Conservation (phyloP, 768 basidiomycete genomes). For the Suillus occidentalis region DNA sequence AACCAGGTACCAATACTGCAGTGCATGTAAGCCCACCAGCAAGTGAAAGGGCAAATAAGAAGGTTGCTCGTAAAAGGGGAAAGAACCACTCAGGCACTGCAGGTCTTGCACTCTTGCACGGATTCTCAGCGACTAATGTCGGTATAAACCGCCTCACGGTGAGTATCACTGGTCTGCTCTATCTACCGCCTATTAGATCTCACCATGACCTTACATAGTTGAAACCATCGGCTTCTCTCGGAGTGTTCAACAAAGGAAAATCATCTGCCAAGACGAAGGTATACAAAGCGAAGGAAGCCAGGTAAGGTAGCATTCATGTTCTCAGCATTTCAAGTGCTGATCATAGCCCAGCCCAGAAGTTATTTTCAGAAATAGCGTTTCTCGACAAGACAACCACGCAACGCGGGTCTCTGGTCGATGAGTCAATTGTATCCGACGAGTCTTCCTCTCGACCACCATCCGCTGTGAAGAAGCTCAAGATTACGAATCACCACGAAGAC, state of each 20-base stretch:
- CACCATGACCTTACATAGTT: slow-evolving; percentile 24
- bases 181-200: background rate
- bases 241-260: slow-evolving; percentile 39
- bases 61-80: slow-evolving; percentile 15
- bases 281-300: slow-evolving; percentile 11
- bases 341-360: slow-evolving; percentile 10
- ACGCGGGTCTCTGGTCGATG: slow-evolving; percentile 5
- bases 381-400: slow-evolving; percentile 32
- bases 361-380: slow-evolving; percentile 51
- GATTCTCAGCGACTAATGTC: slow-evolving; percentile 38
- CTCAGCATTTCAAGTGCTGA: background rate
- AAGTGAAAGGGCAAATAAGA: slow-evolving; percentile 12
- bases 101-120: slow-evolving; percentile 37
- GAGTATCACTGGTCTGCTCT: background rate
- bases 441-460: slow-evolving; percentile 14
- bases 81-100: slow-evolving; percentile 24
- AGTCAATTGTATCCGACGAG: too few relatives aligned
- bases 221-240: slow-evolving; percentile 28
- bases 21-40: slow-evolving; percentile 10
- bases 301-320: slow-evolving; percentile 14
- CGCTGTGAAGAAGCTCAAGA: slow-evolving; percentile 9
- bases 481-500: slow-evolving; percentile 6
- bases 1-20: slow-evolving; percentile 22
- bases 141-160: slow-evolving; percentile 39
- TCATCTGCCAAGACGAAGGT: slow-evolving; percentile 31